phyloP scores from a whole-genome alignment of 2,329 filamentous ascomycete genomes.

The Colletotrichum nymphaeae region DNA sequence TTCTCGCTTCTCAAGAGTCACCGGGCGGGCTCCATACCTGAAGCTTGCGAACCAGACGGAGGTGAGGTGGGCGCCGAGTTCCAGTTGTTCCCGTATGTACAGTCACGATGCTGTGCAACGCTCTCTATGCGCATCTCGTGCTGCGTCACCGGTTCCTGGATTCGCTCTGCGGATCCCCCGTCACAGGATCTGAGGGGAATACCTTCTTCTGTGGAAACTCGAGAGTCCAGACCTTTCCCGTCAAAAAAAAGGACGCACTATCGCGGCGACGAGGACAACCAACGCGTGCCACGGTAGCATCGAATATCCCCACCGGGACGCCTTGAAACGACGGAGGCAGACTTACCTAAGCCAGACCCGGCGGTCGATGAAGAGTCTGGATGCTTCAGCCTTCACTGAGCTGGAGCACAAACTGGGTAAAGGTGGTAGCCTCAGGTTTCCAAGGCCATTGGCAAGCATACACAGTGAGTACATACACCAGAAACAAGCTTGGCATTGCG shows the following conservation, averaged over 20 bases:
- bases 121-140: not conserved
- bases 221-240: not conserved
- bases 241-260: not conserved
- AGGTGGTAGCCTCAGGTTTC: not conserved
- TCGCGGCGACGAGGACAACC: not conserved
- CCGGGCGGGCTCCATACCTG: not conserved
- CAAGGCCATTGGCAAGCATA: not conserved
- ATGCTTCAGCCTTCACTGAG: slow-evolving; percentile 28
- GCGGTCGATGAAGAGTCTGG: slow-evolving; percentile 28
- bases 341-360: slow-evolving; percentile 1
- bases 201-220: slow-evolving; percentile 4
- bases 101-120: not conserved
- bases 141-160: not conserved
- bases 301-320: not conserved
- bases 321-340: slow-evolving; percentile 22
- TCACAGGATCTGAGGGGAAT: not conserved
- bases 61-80: not conserved
- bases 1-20: not conserved
- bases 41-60: not conserved
- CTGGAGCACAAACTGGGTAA: slow-evolving; percentile 15
- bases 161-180: not conserved
- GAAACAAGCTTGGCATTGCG: not conserved
- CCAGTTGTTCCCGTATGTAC: not conserved
- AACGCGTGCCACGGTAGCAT: not conserved
- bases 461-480: not conserved